Conservation (phyloP, 768 basidiomycete species). For the Mycena sanguinolenta region DNA sequence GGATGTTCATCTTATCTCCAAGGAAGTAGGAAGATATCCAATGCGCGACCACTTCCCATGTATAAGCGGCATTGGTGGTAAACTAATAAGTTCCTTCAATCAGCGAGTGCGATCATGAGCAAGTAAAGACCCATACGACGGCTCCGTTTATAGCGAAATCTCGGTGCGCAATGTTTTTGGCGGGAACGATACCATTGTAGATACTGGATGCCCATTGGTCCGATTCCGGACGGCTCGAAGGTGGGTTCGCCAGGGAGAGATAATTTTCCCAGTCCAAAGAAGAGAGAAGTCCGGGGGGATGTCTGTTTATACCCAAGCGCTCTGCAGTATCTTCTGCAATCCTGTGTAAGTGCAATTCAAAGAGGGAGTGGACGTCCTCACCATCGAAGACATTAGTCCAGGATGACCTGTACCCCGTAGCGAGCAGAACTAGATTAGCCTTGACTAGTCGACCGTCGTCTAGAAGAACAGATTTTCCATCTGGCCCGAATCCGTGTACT, state of each 20-base stretch:
- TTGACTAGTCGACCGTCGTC: constrained; percentile 48
- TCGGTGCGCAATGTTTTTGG: constrained; percentile 64
- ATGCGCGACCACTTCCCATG: constrained; percentile 67
- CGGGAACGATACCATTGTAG: constrained; percentile 74
- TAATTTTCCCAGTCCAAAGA: constrained; percentile 51
- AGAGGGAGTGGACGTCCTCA: constrained; percentile 13
- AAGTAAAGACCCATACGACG: constrained; percentile 54
- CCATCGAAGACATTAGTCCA: constrained; percentile 60
- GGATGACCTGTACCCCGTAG: constrained; percentile 61
- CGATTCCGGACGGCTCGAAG: constrained; percentile 45
- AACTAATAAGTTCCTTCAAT: constrained; percentile 52
- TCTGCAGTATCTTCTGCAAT: constrained; percentile 59
- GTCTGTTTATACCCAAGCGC: constrained; percentile 63
- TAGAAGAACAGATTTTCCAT: constrained; percentile 46
- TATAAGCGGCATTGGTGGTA: constrained; percentile 67
- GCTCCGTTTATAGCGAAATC: constrained; percentile 79
- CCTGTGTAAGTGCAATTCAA: not conserved
- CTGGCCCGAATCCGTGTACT: constrained; percentile 42
- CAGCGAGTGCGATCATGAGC: not conserved
- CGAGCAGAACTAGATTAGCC: constrained; percentile 57
- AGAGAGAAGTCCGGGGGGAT: constrained; percentile 41
- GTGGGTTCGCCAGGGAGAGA: constrained; percentile 56
- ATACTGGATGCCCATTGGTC: constrained; percentile 61
- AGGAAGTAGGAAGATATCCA: constrained; percentile 78
- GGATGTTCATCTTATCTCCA: constrained; percentile 64